A percentile compares a stretch with the other conserved stretches of the same genome.
Evolutionary conservation across 2,329 filamentous ascomycete species (phyloP).

Genomic region (Fusarium sp.): DNA sequence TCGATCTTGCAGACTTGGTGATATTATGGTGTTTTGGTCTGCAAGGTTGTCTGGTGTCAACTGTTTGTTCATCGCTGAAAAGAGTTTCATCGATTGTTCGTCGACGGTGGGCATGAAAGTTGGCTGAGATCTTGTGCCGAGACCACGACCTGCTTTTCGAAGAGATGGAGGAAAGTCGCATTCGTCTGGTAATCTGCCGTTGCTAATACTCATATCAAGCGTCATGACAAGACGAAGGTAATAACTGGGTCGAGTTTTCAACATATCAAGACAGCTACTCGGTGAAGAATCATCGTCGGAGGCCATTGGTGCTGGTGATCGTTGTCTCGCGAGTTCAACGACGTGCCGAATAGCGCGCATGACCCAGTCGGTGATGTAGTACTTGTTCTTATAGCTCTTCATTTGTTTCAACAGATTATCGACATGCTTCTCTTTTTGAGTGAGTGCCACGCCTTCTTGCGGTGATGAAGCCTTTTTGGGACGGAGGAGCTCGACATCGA

Average conservation of each 20-base stretch:
- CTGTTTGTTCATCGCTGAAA: constrained; percentile 11
- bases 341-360: constrained; percentile 37
- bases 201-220: constrained; percentile 41
- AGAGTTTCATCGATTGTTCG: background rate
- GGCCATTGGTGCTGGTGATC: background rate
- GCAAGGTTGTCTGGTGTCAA: background rate
- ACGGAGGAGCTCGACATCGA: constrained; percentile 38
- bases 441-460: background rate
- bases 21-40: fast-evolving
- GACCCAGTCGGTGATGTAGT: constrained; percentile 43
- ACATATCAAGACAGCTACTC: constrained; percentile 32
- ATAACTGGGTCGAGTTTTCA: constrained; percentile 29
- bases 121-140: background rate
- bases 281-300: background rate
- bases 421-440: constrained; percentile 35
- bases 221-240: constrained; percentile 39
- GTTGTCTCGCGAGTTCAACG: constrained; percentile 29
- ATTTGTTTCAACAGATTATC: constrained; percentile 37
- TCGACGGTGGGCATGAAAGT: fast-evolving
- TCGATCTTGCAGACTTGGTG: background rate
- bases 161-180: constrained; percentile 37
- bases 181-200: constrained; percentile 39
- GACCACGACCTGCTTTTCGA: background rate
- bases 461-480: background rate
- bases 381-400: constrained; percentile 36